Base-by-base conservation (phyloP, 306 rosid species). In the Quercus bicolor region DNA sequence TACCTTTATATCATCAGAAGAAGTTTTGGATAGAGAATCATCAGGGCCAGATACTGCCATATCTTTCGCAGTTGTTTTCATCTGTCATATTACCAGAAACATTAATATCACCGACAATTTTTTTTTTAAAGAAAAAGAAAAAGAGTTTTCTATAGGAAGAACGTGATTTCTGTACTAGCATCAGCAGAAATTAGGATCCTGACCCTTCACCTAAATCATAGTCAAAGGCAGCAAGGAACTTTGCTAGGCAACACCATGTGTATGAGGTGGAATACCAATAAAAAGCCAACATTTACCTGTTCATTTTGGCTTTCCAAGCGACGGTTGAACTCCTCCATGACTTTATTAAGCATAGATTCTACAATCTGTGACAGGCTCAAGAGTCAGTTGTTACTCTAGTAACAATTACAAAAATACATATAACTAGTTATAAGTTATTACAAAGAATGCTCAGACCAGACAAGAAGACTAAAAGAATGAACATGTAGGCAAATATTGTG, bases 291-390 rank as follows among this genome's bases (percentile, higher is more conserved):
- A 40, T 84, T 80, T 75, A 91, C 99, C 65, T 14, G 78, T 74
- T 88, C 88, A 54, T 51, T 81, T 79, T 86, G 92, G 77, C 81
- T 79, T 65, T 74, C 75, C 77, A 90, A 68, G 19, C 90, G 97
- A 40, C 78, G 91, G 87, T 91, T 88, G 71, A 86, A 91, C 81
- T 91, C 97, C 75, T 90, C 93, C 90, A 91, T 79, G 77, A 93
- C 93, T 90, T 90, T 91, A 77, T 77, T 69, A 72, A 96, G 87
- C 86, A 96, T 75, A 34, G 88, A 85, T 81, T 93, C 98, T 76
- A 96, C 93, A 56, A 86, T 78, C 99, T 96, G 78, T 80, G n/a
- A 69, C 31, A 76, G 56, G 59, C 75, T 81, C 78, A 29, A 77
- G 1, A 43, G 56, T 73, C 59, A 56, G 3, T n/a, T 73, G 51